Evolutionary conservation across 805 yeast species (phyloP), one percentile per base, ranked within the genome.

Genomic region (Starmerella davenportii): DNA sequence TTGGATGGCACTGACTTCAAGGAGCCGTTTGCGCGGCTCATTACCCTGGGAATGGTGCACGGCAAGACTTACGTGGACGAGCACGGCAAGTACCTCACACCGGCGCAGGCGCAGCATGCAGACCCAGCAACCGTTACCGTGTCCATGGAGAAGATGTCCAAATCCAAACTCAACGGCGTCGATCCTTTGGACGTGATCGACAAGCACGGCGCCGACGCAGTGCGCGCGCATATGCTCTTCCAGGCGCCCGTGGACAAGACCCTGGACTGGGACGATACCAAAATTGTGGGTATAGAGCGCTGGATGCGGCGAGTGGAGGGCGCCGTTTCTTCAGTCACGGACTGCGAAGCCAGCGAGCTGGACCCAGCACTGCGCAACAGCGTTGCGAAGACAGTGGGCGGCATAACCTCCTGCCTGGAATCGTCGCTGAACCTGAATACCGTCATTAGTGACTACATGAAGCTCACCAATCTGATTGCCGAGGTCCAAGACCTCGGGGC

Each of bases 1-100:
- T 82, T 93, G 85, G 63, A 68, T 38, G 13, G 5, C 19, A 8
- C 16, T 7, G 13, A 17, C 8, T 29, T 29, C 32, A 29, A 29
- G 5, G 98, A 90, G 53, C 98, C 98, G 2, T 73, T 90, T 52
- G 68, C 62, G 40, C 69, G 69, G 43, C 63, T 90, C 27, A 75
- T 87, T 2, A 85, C 95, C 2, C 96, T 87, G 56, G 98, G 98
- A 15, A 90, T 90, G 98, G 98, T 90, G 3, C 95, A 87, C 44
- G 96, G 95, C 2, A 74, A 71, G 51, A 90, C 98, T 0, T 79
- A 55, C 48, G 62, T 64, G 5, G 76, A 85, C 46, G 58, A 55
- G 1, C 76, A 68, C 23, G 90, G 87, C 0, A 37, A 74, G 40
- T 87, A 78, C 55, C 61, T 90, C 46, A 80, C 73, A 49, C 87